Percentiles rank a stretch among this genome's conserved stretches.
Evolutionary conservation across 2,329 filamentous ascomycete genomes (phyloP).

Genomic region (Cordyceps fumosorosea): DNA sequence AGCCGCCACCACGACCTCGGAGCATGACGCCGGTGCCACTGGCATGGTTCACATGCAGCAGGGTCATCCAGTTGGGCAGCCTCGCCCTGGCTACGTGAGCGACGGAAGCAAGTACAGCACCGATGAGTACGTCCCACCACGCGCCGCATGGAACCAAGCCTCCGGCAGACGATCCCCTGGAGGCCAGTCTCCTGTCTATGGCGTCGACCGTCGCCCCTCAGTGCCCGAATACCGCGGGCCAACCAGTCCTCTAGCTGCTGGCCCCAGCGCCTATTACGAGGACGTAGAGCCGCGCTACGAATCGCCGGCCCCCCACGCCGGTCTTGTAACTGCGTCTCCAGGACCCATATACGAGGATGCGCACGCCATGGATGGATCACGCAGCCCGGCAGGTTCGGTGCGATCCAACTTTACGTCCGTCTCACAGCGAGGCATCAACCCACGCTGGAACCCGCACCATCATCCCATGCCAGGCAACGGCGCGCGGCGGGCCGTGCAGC

Average conservation of each 20-base stretch:
- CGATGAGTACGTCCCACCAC: conserved; percentile 63
- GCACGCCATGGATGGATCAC: conserved; percentile 45
- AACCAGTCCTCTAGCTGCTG: conserved; percentile 29
- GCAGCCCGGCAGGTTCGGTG: conserved; percentile 73
- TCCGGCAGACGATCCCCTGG: conserved; percentile 38
- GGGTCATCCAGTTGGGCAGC: conserved; percentile 29
- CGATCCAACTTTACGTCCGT: conserved; percentile 84
- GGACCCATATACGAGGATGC: conserved; percentile 56
- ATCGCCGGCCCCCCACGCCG: conserved; percentile 18
- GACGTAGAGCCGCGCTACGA: conserved; percentile 85
- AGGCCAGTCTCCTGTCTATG: conserved; percentile 39
- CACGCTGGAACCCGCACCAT: conserved; percentile 64
- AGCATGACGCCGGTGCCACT: conserved; percentile 65
- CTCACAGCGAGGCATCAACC: conserved; percentile 81
- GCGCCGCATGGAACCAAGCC: conserved; percentile 48
- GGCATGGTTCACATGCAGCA: conserved; percentile 70
- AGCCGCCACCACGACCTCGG: conserved; percentile 37
- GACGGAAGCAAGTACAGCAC: conserved; percentile 67
- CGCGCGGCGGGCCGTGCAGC: conserved; percentile 40
- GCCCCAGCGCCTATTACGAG: conserved; percentile 64
- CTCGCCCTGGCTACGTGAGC: conserved; percentile 49
- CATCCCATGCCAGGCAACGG: conserved; percentile 36
- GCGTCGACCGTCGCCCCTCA: conserved; percentile 20
- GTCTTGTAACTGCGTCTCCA: conserved; percentile 23
- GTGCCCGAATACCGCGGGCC: conserved; percentile 31